Evolutionary conservation across 164 flowering plant species (phyloP).

Genomic region (Vitis cinerea): DNA sequence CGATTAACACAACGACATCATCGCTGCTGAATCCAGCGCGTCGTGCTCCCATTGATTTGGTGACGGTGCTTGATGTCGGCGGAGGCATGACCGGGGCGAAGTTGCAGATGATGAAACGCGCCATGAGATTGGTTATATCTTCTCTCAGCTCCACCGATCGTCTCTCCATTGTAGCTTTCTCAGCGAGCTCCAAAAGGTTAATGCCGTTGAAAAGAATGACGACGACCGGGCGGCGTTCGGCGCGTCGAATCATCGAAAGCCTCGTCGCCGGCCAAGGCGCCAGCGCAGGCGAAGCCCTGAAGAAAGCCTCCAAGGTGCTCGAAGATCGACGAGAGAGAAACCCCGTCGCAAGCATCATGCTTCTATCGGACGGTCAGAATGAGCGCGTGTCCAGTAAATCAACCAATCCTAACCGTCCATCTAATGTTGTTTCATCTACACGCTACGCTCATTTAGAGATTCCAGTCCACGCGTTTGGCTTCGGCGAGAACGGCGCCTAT

Average conservation of each 20-base stretch:
- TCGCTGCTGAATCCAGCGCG: conserved; percentile 26
- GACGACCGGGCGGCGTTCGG: conserved; percentile 30
- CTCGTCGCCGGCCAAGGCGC: conserved; percentile 19
- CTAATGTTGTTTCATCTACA: conserved; percentile 15
- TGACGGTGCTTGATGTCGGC: conserved; percentile 71
- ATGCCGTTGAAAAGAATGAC: conserved; percentile 34
- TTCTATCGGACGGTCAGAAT: conserved; percentile 29
- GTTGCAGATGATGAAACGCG: conserved; percentile 55
- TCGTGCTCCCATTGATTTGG: conserved; percentile 81
- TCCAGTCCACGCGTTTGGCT: conserved; percentile 36
- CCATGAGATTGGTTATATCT: conserved; percentile 63
- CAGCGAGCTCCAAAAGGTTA: conserved; percentile 32
- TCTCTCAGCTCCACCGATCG: conserved; percentile 73
- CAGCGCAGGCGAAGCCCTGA: conserved; percentile 38
- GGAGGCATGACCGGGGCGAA: conserved; percentile 46
- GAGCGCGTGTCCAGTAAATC: not conserved
- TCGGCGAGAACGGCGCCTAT: conserved; percentile 21
- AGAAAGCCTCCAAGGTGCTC: conserved; percentile 45
- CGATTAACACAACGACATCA: conserved; percentile 4
- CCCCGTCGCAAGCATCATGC: conserved; percentile 29
- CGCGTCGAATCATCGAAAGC: conserved; percentile 34
- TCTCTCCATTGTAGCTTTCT: conserved; percentile 53
- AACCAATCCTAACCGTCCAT: conserved; percentile 11
- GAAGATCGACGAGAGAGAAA: conserved; percentile 47
- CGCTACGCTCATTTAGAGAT: conserved; percentile 39